A percentile compares a stretch with the other conserved stretches of the same genome.
These are phyloP conservation scores for Penicillium salamii DNA, from an alignment of 495 filamentous ascomycete genomes.

Conservation along the genomic window DNA sequence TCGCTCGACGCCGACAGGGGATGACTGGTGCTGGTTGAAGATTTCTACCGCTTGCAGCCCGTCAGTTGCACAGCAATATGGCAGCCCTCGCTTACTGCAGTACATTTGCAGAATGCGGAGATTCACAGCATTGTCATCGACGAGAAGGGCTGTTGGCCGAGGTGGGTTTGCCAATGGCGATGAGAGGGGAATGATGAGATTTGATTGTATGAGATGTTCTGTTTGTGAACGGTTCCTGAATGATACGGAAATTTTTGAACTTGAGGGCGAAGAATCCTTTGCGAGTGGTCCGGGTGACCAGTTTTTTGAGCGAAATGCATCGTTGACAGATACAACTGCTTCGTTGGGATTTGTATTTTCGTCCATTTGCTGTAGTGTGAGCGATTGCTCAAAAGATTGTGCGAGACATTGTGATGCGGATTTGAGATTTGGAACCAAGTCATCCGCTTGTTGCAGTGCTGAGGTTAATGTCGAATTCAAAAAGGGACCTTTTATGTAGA, in stretches of 20 bases:
- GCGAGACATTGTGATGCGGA: too few relatives aligned
- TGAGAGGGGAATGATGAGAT: not conserved
- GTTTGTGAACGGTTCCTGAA: not conserved
- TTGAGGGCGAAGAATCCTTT: not conserved
- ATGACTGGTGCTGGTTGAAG: constrained; percentile 3
- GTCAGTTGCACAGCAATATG: constrained; percentile 7
- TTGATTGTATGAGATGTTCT: not conserved
- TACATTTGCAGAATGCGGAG: constrained; percentile 17
- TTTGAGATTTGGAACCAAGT: not conserved
- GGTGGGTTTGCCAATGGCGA: not conserved
- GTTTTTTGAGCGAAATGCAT: not conserved
- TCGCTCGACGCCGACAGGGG: not conserved
- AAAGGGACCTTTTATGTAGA: constrained; percentile 1
- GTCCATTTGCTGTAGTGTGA: not conserved
- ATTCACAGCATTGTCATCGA: constrained; percentile 18
- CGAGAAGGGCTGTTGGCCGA: constrained; percentile 5
- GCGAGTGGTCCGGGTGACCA: not conserved
- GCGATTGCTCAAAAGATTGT: too few relatives aligned
- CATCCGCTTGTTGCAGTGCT: constrained; percentile 1
- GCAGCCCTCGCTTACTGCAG: constrained; percentile 9
- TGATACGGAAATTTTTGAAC: not conserved
- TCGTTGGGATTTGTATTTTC: not conserved
- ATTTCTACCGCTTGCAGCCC: constrained; percentile 12
- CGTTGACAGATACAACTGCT: not conserved
- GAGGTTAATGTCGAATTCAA: not conserved